Percentiles rank a stretch among this genome's conserved stretches.
Evolutionary conservation across 139 green algal genomes (phyloP).

Genomic region (Asterochloris sp.): DNA sequence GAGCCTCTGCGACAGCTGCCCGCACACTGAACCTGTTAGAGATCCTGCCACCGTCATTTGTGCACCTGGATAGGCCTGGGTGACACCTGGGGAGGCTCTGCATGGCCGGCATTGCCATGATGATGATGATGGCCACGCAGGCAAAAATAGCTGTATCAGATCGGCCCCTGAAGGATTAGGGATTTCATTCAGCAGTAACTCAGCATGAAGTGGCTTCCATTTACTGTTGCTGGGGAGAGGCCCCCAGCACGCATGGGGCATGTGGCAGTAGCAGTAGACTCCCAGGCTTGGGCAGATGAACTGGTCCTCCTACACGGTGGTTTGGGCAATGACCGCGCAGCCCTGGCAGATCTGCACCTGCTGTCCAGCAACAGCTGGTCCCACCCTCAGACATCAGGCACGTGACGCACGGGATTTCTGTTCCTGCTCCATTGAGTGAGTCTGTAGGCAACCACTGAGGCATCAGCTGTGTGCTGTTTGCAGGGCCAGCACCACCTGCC

Average conservation of each 20-base stretch:
- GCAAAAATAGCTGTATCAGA: no score
- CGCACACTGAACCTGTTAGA: neutral
- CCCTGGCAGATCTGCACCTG: conserved; percentile 34
- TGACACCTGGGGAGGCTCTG: no score
- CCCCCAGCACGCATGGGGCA: conserved; percentile 24
- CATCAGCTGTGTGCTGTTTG: neutral
- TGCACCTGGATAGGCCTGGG: no score
- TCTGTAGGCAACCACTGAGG: no score
- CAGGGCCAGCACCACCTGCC: conserved; percentile 30
- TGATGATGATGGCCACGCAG: no score
- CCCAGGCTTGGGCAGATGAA: conserved; percentile 20
- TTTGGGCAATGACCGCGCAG: conserved; percentile 22
- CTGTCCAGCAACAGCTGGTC: conserved; percentile 39
- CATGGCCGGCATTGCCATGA: no score
- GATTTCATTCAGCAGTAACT: neutral
- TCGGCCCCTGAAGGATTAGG: no score
- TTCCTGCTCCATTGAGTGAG: no score
- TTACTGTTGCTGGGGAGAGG: neutral
- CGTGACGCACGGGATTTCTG: no score
- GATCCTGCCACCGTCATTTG: no score
- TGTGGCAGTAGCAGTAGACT: conserved; percentile 14
- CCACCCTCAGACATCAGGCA: conserved; percentile 1
- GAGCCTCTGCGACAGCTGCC: conserved; percentile 3
- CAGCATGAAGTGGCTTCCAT: conserved; percentile 15
- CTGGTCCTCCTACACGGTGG: conserved; percentile 29